Evolutionary conservation across 2,329 filamentous ascomycete species (phyloP), one percentile per base, ranked within the genome.

Genomic region (Xylariaceae sp.): DNA sequence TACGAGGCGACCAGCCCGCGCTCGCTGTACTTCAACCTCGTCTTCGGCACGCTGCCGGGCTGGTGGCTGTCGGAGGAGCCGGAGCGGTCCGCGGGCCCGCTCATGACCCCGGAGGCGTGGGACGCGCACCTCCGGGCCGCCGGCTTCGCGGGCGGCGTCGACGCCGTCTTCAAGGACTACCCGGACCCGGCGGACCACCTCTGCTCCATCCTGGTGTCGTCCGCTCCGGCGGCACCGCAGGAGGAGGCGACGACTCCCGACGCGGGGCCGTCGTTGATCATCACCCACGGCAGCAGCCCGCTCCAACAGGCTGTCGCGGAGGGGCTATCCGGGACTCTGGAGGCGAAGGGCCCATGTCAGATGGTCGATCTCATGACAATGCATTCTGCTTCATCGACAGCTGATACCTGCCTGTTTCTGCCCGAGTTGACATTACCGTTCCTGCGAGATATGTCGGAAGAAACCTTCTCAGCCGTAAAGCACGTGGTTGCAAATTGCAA

Each of bases 31-130:
- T 29, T 38, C 16, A 41, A 43, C 31, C 26, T 45, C 10, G 36
- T 43, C 10, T 60, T 60, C 31, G 58, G 59, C 5, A 44, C 49
- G 8, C 45, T 62, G 9, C 42, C 53, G 3, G 59, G 57, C n/a
- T 62, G 60, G 59, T 63, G 60, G 58, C 45, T 57, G 4, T 50
- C 47, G 4, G 44, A 51, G 29, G 50, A 55, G 29, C 35, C 45
- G n/a, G 43, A 54, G 29, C 36, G 52, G 15, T 23, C 27, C 19
- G 40, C 37, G 29, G 47, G 48, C 1, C 51, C 52, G 2, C 24
- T 53, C 19, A 42, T 55, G 45, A 49, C 43, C 2, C 38, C 37
- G n/a, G 35, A 37, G 7, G 28, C 17, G 3, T 56, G 53, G 53
- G 23, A 35, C 5, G 21, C 35, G 11, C 35, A 44, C 17, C 32